A percentile compares a stretch with the other conserved stretches of the same genome.
Conservation (phyloP, 2,329 filamentous ascomycete genomes). For the Diplodia sapinea region DNA sequence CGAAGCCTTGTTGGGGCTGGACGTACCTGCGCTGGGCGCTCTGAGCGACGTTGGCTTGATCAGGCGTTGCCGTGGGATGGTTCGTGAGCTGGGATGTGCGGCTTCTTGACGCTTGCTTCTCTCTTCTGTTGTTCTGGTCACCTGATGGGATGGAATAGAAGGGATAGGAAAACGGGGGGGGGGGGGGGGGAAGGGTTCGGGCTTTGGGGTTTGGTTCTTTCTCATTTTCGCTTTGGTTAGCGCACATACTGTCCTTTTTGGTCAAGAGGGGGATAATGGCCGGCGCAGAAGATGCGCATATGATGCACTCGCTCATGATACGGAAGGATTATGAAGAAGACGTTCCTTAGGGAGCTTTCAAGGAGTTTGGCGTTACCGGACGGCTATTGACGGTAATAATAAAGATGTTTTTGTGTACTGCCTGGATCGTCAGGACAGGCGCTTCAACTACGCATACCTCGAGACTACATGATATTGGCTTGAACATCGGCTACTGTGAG, state of each 20-base stretch:
- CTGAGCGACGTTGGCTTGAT: not conserved
- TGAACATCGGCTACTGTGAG: too few species aligned
- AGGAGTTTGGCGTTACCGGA: not conserved
- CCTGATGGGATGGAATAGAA: not conserved
- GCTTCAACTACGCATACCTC: too few species aligned
- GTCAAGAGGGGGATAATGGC: not conserved
- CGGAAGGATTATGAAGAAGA: not conserved
- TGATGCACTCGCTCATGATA: not conserved
- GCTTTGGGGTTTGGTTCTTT: not conserved
- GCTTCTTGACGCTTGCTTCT: not conserved
- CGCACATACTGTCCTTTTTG: too few species aligned
- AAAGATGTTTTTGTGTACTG: not conserved
- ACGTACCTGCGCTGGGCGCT: conserved; percentile 6
- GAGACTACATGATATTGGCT: too few species aligned
- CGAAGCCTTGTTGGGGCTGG: not conserved
- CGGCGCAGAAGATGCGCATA: not conserved
- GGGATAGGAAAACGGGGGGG: not conserved
- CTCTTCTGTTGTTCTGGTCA: not conserved
- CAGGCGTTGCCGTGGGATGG: conserved; percentile 21
- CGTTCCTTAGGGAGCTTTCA: not conserved
- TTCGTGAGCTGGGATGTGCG: not conserved
- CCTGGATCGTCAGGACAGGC: too few species aligned
- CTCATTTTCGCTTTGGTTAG: not conserved
- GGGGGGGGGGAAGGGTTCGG: too few species aligned
- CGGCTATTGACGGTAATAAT: not conserved